phyloP scores from a whole-genome alignment of 2,329 filamentous ascomycete genomes.

The Pyrenophora graminea region DNA sequence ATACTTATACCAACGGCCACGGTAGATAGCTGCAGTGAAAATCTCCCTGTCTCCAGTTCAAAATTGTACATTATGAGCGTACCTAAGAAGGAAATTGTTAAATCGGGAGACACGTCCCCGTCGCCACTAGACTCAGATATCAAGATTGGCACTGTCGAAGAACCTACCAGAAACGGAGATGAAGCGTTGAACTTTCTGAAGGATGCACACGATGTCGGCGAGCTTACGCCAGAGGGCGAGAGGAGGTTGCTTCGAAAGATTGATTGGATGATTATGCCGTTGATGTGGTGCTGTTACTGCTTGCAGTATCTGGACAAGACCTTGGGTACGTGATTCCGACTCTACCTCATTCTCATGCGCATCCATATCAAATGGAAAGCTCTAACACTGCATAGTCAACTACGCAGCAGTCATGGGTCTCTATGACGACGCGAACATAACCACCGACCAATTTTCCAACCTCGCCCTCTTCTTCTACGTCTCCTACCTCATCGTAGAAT shows the following conservation, averaged over 20 bases:
- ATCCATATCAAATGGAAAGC: no score
- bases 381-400: slow-evolving; percentile 30
- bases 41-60: background rate
- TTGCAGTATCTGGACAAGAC: slow-evolving; percentile 50
- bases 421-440: slow-evolving; percentile 44
- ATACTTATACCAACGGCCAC: background rate
- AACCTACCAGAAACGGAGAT: slow-evolving; percentile 23
- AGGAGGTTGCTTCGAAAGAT: slow-evolving; percentile 40
- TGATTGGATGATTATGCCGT: slow-evolving; percentile 49
- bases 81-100: background rate
- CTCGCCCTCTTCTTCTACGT: slow-evolving; percentile 46
- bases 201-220: slow-evolving; percentile 18
- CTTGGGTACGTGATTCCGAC: slow-evolving; percentile 47
- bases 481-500: slow-evolving; percentile 46
- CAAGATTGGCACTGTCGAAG: slow-evolving; percentile 16
- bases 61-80: background rate
- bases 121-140: slow-evolving; percentile 9
- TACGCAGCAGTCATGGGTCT: slow-evolving; percentile 51
- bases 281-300: slow-evolving; percentile 47
- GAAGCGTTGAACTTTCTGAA: slow-evolving; percentile 31
- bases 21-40: background rate
- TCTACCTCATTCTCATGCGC: no score
- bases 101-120: background rate
- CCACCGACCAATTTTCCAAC: slow-evolving; percentile 43
- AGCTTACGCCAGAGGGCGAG: slow-evolving; percentile 22